Evolutionary conservation across 768 basidiomycete genomes (phyloP).

Genomic region (Xerocomellus amylosporus): DNA sequence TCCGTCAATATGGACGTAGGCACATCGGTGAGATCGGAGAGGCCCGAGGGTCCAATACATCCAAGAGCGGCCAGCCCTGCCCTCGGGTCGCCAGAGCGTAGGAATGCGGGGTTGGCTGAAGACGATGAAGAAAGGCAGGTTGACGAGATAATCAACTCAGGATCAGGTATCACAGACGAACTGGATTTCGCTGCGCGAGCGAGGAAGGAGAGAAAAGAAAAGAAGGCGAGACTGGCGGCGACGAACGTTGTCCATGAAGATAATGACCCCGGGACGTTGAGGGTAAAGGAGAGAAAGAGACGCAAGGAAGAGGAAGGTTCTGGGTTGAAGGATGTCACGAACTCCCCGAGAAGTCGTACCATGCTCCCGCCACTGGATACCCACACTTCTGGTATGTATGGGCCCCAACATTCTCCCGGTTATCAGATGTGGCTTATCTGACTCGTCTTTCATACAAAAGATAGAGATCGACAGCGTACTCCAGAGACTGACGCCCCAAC

Average conservation of each 20-base stretch:
- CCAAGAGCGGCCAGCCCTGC: slow-evolving; percentile 66
- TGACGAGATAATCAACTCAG: slow-evolving; percentile 23
- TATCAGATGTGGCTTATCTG: slow-evolving; percentile 9
- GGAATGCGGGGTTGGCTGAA: slow-evolving; percentile 54
- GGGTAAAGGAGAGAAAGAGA: slow-evolving; percentile 40
- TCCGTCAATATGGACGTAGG: slow-evolving; percentile 36
- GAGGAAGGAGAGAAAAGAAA: slow-evolving; percentile 46
- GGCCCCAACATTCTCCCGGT: neutral
- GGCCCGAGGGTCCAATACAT: slow-evolving; percentile 36
- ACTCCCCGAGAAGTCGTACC: slow-evolving; percentile 44
- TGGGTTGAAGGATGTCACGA: slow-evolving; percentile 62
- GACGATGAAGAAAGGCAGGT: slow-evolving; percentile 53
- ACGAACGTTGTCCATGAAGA: slow-evolving; percentile 22
- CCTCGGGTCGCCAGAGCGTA: slow-evolving; percentile 58
- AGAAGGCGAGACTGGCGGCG: slow-evolving; percentile 22
- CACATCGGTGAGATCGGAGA: slow-evolving; percentile 26
- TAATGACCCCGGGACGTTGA: slow-evolving; percentile 21
- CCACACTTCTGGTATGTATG: slow-evolving; percentile 34
- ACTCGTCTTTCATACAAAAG: slow-evolving; percentile 20
- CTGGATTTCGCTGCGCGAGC: slow-evolving; percentile 16
- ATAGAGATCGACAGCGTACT: slow-evolving; percentile 37
- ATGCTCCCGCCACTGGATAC: slow-evolving; percentile 38
- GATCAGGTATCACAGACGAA: slow-evolving; percentile 16
- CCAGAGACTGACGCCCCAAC: slow-evolving; percentile 37
- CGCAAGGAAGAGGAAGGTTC: slow-evolving; percentile 37